Base-by-base conservation (phyloP, 257 asterid species). In the Galeopsis tetrahit region DNA sequence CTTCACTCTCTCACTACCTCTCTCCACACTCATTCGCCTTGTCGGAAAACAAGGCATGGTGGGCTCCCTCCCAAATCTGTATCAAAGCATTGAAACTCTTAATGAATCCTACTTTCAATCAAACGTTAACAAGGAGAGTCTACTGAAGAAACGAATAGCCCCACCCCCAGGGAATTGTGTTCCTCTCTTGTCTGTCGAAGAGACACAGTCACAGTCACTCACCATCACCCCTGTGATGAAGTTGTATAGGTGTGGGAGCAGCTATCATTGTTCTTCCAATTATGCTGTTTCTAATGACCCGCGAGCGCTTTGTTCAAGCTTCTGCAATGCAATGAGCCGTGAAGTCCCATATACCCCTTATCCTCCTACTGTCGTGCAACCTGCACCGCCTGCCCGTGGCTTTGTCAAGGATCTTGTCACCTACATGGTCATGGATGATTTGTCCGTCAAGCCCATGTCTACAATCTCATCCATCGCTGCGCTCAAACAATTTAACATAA, bases 361-460 rank as follows among this genome's bases (percentile, higher is more conserved):
- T 3, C 69, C 82, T 40, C 73, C 77, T 0, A 21, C n/a, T 1
- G 6, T 10, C 0, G 53, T 4, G 21, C 5, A 32, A 9, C 2
- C 28, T 21, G 28, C 4, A 13, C 52, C 46, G 2, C 35, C 1
- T 0, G 76, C 52, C 0, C 66, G 73, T 14, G 93, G 87, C 0
- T 73, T 79, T 13, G 84, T 85, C 38, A 81, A 81, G 80, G 88
- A 70, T 0, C 66, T 63, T 2, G 77, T 78, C 0, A 75, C 78
- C 0, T 75, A 78, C 8, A 75, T 80, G 83, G 80, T 80, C 1
- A 63, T 75, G 82, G 83, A 80, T 75, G 63, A 83, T 35, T 34
- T 83, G 51, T 62, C 15, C 1, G 63, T 80, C 11, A 80, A 61
- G 59, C 82, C 79, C 0, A 66, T 75, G 80, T 78, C 83, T 1